phyloP scores from a whole-genome alignment of 2,329 filamentous ascomycete genomes.

The Triangularia setosa region DNA sequence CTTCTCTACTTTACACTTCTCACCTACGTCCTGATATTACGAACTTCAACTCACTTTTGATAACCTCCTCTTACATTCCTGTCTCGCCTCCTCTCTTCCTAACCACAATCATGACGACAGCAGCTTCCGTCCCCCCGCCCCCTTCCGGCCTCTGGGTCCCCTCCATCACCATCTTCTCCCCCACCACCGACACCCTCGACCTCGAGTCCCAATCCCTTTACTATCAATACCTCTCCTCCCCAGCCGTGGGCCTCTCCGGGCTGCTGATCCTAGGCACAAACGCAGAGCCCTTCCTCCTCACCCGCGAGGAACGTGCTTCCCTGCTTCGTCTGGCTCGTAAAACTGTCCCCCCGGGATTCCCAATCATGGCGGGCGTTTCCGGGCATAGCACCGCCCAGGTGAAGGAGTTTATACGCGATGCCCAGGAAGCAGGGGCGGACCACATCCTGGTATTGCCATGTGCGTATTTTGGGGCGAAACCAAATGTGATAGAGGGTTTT shows the following conservation, averaged over 20 bases:
- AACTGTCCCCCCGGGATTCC: constrained; percentile 50
- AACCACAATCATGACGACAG: constrained; percentile 11
- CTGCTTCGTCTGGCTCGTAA: constrained; percentile 54
- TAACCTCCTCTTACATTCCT: not conserved
- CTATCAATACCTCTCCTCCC: constrained; percentile 28
- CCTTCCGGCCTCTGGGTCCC: constrained; percentile 33
- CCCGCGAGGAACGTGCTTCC: constrained; percentile 31
- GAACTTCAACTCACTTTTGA: not conserved
- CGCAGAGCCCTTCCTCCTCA: constrained; percentile 34
- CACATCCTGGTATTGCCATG: constrained; percentile 59
- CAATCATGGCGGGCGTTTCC: constrained; percentile 60
- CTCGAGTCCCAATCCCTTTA: constrained; percentile 29
- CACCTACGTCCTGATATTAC: not conserved
- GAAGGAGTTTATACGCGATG: constrained; percentile 56
- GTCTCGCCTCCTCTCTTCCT: not conserved
- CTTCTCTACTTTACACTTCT: not conserved
- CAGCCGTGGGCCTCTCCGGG: constrained; percentile 28
- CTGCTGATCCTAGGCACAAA: constrained; percentile 34
- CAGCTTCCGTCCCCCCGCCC: constrained; percentile 23
- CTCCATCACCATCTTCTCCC: constrained; percentile 34
- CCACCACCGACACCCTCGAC: constrained; percentile 30
- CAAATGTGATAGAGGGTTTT: constrained; percentile 57
- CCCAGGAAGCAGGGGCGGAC: constrained; percentile 56
- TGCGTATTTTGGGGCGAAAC: constrained; percentile 63
- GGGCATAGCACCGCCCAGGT: constrained; percentile 63